Conservation (phyloP, 371 early-diverging fungal genomes). For the Paraphysoderma sedebokerense region DNA sequence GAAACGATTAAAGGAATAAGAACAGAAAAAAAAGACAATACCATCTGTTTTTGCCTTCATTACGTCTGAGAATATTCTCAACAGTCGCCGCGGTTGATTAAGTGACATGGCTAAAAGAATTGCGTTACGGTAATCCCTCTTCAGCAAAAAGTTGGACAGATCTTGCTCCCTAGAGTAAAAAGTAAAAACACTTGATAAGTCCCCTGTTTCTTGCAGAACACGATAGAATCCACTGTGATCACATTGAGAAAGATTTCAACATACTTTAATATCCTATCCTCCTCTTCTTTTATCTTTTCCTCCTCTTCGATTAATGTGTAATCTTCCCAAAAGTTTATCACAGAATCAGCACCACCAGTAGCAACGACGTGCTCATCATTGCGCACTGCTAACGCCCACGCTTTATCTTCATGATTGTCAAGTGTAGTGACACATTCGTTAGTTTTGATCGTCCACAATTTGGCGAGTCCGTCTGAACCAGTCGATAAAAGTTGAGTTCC, state of each 20-base stretch:
- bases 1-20: not conserved
- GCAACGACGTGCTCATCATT: constrained; percentile 55
- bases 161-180: constrained; percentile 56
- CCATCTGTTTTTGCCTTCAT: constrained; percentile 12
- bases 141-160: constrained; percentile 58
- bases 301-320: constrained; percentile 65
- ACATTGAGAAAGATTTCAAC: constrained; percentile 1
- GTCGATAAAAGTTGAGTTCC: constrained; percentile 75
- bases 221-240: not conserved
- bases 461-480: constrained; percentile 84
- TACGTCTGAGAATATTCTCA: constrained; percentile 52
- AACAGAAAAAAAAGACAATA: not conserved
- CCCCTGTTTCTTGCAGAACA: not conserved
- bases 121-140: constrained; percentile 85
- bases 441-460: constrained; percentile 84
- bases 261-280: constrained; percentile 43
- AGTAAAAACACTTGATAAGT: not conserved
- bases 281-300: constrained; percentile 36
- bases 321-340: constrained; percentile 81
- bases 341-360: constrained; percentile 81
- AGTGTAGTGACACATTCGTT: constrained; percentile 75
- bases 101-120: constrained; percentile 75
- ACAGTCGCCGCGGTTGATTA: constrained; percentile 68
- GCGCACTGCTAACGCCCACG: constrained; percentile 67
- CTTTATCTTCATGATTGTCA: constrained; percentile 83